Base-by-base conservation (phyloP, 2,329 filamentous ascomycete species). In the Triangularia verruculosa region DNA sequence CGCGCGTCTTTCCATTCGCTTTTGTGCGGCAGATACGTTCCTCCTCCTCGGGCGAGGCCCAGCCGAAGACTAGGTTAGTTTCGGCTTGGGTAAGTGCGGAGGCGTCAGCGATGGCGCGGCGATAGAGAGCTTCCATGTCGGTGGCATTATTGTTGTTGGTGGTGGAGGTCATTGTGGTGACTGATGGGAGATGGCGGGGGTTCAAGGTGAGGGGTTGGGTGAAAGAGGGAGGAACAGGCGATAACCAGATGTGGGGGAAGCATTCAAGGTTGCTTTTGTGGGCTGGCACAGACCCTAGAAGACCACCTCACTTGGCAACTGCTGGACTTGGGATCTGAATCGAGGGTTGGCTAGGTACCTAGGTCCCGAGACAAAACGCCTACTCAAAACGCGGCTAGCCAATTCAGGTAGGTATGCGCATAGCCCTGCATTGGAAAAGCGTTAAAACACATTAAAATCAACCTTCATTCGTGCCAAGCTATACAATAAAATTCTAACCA, bases 21-120 rank as follows among this genome's bases (percentile, higher is more conserved):
- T 61, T 59, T 43, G 25, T 43, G 47, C 61, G 61, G 55, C 61
- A 66, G 43, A 66, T 56, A 39, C 30, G 58, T 56, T 61, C 61
- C 24, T 66, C 61, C 27, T 66, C 64, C 58, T 63, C 61, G 64
- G 64, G 64, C 52, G 61, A 59, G 53, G 55, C 15, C 64, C 64
- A 66, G 47, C 34, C 53, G 43, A 62, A 60, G 13, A 63, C 39
- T 20, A 56, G 17, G 58, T 66, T 66, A 58, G n/a, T 55, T 56
- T 66, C 64, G 61, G 61, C 64, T 51, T 61, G 57, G 24, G 57
- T 65, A 54, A 61, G 58, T 28, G 64, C 61, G 39, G 55, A 58
- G 28, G 61, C 60, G 25, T 65, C 64, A 27, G 61, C 58, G 43
- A 66, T 57, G 12, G 61, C 64, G 24, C 64, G 61, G 54, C 32